These are phyloP conservation scores for Zasmidium cellare DNA, from an alignment of 2,329 filamentous ascomycete genomes.

Conservation along the genomic window DNA sequence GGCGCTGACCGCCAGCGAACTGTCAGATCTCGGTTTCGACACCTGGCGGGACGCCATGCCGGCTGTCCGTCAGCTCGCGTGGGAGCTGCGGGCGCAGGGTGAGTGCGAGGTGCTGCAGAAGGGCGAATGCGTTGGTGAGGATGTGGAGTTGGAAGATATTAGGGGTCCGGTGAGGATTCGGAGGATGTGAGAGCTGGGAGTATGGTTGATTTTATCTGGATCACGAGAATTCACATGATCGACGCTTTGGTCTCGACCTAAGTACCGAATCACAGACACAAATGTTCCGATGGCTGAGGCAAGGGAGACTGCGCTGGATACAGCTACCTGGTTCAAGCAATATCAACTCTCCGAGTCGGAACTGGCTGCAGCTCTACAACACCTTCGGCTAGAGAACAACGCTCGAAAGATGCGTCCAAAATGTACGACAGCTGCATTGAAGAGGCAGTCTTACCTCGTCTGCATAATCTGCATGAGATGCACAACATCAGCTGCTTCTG, in stretches of 20 bases:
- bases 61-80: conserved; percentile 42
- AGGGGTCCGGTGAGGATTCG: conserved; percentile 51
- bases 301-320: background rate
- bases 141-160: conserved; percentile 37
- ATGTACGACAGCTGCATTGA: too few relatives aligned
- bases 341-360: conserved; percentile 1
- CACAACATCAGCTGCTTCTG: background rate
- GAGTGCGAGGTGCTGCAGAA: conserved; percentile 52
- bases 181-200: conserved; percentile 7
- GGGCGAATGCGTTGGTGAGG: conserved; percentile 41
- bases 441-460: too few relatives aligned
- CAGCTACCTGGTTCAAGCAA: conserved; percentile 1
- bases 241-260: background rate
- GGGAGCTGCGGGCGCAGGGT: conserved; percentile 42
- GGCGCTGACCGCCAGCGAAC: conserved; percentile 43
- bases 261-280: background rate
- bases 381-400: background rate
- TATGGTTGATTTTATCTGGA: conserved; percentile 1
- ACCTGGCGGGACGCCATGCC: conserved; percentile 53
- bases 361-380: background rate
- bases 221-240: background rate
- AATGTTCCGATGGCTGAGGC: background rate
- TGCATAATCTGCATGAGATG: background rate
- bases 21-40: conserved; percentile 32
- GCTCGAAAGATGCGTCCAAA: too few relatives aligned